Evolutionary conservation across 2,329 filamentous ascomycete species (phyloP).

Genomic region (Volutella citrinella): DNA sequence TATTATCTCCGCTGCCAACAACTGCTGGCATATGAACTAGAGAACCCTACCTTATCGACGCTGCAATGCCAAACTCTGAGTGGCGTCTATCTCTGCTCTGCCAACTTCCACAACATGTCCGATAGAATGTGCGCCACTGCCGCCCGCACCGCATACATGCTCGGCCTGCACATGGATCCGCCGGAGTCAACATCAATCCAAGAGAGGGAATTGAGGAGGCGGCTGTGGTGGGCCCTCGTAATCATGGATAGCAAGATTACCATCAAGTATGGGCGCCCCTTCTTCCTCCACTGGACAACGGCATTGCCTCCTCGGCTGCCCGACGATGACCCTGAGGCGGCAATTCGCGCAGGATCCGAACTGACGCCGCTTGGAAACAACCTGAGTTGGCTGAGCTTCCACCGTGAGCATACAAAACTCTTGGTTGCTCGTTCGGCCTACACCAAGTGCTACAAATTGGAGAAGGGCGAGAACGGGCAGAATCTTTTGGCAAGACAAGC

Average conservation of each 20-base stretch:
- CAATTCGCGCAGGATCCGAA: no score
- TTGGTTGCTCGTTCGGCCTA: no score
- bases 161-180: constrained; percentile 48
- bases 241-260: constrained; percentile 44
- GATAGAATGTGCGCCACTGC: constrained; percentile 37
- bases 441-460: no score
- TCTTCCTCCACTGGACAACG: no score
- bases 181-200: constrained; percentile 25
- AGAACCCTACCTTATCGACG: constrained; percentile 44
- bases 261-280: constrained; percentile 46
- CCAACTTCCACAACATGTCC: constrained; percentile 46
- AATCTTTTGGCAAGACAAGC: no score
- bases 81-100: constrained; percentile 44
- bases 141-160: constrained; percentile 41
- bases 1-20: constrained; percentile 46
- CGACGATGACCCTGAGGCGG: no score
- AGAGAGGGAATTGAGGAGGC: constrained; percentile 42
- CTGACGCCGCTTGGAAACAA: no score
- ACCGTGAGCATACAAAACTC: no score
- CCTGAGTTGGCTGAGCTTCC: no score
- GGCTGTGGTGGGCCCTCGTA: constrained; percentile 52
- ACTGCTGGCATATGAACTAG: constrained; percentile 41
- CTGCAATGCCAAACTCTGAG: constrained; percentile 47
- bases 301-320: no score
- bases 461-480: no score